phyloP scores from a whole-genome alignment of 23 red algal genomes.

The Gracilaria vermiculophylla region DNA sequence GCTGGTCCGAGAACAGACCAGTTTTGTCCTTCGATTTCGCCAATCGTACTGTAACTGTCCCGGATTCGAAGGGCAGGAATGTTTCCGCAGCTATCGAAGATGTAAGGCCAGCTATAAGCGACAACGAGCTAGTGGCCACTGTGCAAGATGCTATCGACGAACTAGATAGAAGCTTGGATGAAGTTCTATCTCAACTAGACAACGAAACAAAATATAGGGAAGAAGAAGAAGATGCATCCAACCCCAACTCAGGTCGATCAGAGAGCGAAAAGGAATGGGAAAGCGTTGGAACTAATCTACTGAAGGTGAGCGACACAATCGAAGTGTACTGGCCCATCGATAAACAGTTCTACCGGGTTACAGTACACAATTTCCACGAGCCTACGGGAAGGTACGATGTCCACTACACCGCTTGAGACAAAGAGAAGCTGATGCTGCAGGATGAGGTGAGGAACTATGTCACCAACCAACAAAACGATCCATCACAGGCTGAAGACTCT shows the following conservation, averaged over 20 bases:
- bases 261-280: too few relatives aligned
- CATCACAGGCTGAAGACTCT: too few relatives aligned
- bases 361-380: neutral
- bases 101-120: neutral
- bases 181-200: neutral
- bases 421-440: neutral
- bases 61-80: neutral
- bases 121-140: neutral
- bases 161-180: neutral
- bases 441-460: slow-evolving; percentile 4
- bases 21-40: neutral
- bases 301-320: neutral
- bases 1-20: neutral
- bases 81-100: slow-evolving; percentile 13
- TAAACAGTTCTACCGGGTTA: neutral
- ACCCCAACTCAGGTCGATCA: neutral
- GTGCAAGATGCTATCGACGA: slow-evolving; percentile 36
- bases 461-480: too few relatives aligned
- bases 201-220: neutral
- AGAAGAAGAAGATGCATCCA: too few relatives aligned
- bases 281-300: too few relatives aligned
- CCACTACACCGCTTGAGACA: neutral
- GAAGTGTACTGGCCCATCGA: neutral
- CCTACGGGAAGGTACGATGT: neutral
- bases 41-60: neutral